phyloP scores from a whole-genome alignment of 441 rosid species.

The Pelargonium citronellum region DNA sequence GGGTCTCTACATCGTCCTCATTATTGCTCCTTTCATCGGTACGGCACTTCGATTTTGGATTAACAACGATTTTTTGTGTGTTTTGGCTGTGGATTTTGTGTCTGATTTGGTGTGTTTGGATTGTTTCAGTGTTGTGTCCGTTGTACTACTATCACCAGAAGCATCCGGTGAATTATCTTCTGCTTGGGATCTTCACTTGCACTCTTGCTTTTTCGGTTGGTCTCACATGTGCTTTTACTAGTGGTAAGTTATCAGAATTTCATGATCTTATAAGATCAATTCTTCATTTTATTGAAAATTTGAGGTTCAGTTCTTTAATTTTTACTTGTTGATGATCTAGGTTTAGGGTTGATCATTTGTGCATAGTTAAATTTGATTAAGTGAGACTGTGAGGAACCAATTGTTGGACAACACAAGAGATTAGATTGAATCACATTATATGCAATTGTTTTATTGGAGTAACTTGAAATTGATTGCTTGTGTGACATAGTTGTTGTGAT shows the following conservation, averaged over 20 bases:
- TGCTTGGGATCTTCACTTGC: slow-evolving; percentile 67
- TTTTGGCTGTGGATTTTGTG: background rate
- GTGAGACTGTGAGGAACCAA: too few species aligned
- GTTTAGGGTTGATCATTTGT: too few species aligned
- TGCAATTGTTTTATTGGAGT: too few species aligned
- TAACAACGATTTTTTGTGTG: background rate
- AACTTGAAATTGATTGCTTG: too few species aligned
- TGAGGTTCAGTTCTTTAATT: background rate
- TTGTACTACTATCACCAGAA: slow-evolving; percentile 71
- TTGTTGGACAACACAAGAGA: too few species aligned
- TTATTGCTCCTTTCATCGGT: slow-evolving; percentile 64
- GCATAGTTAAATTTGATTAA: too few species aligned
- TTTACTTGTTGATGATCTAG: too few species aligned
- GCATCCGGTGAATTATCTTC: slow-evolving; percentile 83
- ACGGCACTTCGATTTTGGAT: background rate
- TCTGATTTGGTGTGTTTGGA: background rate
- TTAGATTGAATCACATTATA: too few species aligned
- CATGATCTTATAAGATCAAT: too few species aligned
- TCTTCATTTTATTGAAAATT: too few species aligned
- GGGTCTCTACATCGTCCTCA: slow-evolving; percentile 67
- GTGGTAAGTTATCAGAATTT: slow-evolving; percentile 36
- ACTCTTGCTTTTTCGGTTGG: slow-evolving; percentile 70
- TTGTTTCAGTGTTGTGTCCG: slow-evolving; percentile 59
- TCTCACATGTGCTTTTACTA: slow-evolving; percentile 72
- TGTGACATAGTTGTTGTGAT: too few species aligned